Conservation (phyloP, 495 filamentous ascomycete genomes). For the Penicillium silybi region DNA sequence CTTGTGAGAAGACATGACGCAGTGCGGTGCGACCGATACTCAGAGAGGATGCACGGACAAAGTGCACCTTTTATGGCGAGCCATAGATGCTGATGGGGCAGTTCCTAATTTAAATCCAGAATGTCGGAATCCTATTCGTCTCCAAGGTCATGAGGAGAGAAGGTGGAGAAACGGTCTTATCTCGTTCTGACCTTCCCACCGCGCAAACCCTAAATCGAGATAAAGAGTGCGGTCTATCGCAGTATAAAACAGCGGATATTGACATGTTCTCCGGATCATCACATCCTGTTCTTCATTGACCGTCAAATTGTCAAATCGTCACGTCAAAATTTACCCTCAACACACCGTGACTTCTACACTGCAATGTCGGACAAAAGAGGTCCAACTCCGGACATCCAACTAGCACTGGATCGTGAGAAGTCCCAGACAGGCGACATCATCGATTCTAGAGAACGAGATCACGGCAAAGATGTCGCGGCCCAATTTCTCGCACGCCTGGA, state of each 20-base stretch:
- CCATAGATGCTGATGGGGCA: no score
- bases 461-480: conserved; percentile 19
- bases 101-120: no score
- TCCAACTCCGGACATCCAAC: background rate
- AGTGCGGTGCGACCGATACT: no score
- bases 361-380: background rate
- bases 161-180: conserved; percentile 9
- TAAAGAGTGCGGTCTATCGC: background rate
- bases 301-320: background rate
- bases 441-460: background rate
- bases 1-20: no score
- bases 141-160: background rate
- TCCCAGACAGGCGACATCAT: conserved; percentile 4
- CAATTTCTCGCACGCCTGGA: conserved; percentile 11
- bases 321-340: no score
- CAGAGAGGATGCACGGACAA: no score
- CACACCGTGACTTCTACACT: background rate
- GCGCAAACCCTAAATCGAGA: conserved; percentile 2
- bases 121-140: no score
- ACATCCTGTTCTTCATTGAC: background rate
- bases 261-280: background rate
- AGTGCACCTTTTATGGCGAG: no score
- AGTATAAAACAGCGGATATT: background rate
- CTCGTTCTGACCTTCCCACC: conserved; percentile 11
- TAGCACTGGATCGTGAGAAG: conserved; percentile 2